These are phyloP conservation scores for Linnemannia zychae DNA, from an alignment of 192 early-diverging fungal genomes.

Conservation along the genomic window DNA sequence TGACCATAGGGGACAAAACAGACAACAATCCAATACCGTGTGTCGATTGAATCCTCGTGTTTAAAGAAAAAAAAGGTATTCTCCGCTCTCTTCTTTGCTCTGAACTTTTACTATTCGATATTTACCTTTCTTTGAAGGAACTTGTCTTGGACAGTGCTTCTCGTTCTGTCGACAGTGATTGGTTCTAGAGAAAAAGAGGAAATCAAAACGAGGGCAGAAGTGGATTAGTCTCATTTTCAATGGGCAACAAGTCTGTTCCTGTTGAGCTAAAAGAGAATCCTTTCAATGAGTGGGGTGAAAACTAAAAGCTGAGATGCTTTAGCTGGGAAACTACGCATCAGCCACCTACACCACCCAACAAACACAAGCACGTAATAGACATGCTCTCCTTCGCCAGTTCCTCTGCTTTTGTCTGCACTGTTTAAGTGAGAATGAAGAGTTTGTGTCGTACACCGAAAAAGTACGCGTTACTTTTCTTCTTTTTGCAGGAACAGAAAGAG, in stretches of 20 bases:
- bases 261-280: background rate
- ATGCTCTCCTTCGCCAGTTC: background rate
- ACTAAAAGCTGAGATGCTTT: background rate
- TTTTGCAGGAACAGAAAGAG: background rate
- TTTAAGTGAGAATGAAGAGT: background rate
- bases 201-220: background rate
- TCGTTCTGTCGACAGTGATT: background rate
- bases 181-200: background rate
- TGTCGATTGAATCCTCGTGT: constrained; percentile 1
- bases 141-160: background rate
- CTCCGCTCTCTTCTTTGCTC: background rate
- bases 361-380: background rate
- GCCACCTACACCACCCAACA: background rate
- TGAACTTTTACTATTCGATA: background rate
- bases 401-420: background rate
- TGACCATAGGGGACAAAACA: background rate
- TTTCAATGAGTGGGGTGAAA: background rate
- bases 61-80: background rate
- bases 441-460: background rate
- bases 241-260: background rate
- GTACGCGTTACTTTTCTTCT: background rate
- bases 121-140: background rate
- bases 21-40: background rate
- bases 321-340: background rate
- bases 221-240: background rate